phyloP scores from a whole-genome alignment of 768 basidiomycete genomes.

The Phaeotremella skinneri region DNA sequence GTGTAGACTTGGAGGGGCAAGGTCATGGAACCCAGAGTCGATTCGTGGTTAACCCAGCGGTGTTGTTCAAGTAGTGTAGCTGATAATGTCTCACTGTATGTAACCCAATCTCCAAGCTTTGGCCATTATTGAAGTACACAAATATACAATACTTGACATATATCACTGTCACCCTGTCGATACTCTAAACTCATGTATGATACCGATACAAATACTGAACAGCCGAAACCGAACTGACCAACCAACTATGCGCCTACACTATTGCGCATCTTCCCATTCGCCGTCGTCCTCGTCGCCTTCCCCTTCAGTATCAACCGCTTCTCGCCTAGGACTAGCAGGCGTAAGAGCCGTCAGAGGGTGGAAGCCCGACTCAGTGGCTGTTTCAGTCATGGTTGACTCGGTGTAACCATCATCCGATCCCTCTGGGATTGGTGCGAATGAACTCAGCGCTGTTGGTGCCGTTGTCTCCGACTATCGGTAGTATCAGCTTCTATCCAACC shows the following conservation, averaged over 20 bases:
- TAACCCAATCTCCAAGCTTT: too few species aligned
- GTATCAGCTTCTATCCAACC: background rate
- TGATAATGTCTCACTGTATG: too few species aligned
- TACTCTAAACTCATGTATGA: slow-evolving; percentile 2
- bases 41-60: too few species aligned
- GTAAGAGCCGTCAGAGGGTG: background rate
- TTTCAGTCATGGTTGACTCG: slow-evolving; percentile 13
- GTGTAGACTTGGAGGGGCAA: too few species aligned
- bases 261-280: slow-evolving; percentile 8
- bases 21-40: too few species aligned
- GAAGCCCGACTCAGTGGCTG: slow-evolving; percentile 14
- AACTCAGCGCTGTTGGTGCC: slow-evolving; percentile 13
- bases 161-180: too few species aligned
- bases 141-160: too few species aligned
- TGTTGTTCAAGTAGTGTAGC: too few species aligned
- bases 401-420: slow-evolving; percentile 9
- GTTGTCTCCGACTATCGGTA: slow-evolving; percentile 31
- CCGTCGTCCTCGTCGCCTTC: slow-evolving; percentile 6
- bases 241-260: too few species aligned
- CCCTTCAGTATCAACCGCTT: background rate
- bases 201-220: background rate
- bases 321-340: background rate
- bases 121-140: too few species aligned
- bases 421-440: slow-evolving; percentile 16
- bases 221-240: too few species aligned